phyloP scores from a whole-genome alignment of 768 basidiomycete genomes.

The Chlorophyllum brunneum region DNA sequence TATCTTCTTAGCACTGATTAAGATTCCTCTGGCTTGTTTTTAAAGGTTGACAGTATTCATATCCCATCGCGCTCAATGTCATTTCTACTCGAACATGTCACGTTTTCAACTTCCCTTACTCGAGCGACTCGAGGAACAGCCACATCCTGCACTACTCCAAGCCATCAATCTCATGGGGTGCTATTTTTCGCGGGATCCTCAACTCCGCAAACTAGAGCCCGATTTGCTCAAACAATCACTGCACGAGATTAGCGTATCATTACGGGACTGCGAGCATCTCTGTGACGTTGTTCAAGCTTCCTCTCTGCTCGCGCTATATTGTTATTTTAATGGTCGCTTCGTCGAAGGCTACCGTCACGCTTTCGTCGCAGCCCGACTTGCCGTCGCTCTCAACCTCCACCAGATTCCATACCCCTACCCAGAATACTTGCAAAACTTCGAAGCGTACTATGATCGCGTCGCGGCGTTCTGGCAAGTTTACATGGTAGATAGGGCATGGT shows the following conservation, averaged over 20 bases:
- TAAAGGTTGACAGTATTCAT: slow-evolving; percentile 52
- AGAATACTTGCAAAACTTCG: slow-evolving; percentile 17
- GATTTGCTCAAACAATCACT: slow-evolving; percentile 46
- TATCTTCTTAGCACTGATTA: background rate
- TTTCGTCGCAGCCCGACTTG: slow-evolving; percentile 56
- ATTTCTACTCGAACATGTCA: slow-evolving; percentile 47
- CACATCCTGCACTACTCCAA: slow-evolving; percentile 57
- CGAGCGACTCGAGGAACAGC: slow-evolving; percentile 17
- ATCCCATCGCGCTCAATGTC: slow-evolving; percentile 54
- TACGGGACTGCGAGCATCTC: slow-evolving; percentile 52
- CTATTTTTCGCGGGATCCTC: slow-evolving; percentile 44
- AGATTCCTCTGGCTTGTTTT: background rate
- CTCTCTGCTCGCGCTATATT: slow-evolving; percentile 55
- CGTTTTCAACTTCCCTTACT: slow-evolving; percentile 28
- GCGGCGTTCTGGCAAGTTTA: slow-evolving; percentile 61
- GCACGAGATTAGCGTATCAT: slow-evolving; percentile 46
- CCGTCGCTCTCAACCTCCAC: slow-evolving; percentile 57
- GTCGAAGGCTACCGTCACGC: slow-evolving; percentile 62
- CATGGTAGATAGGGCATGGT: slow-evolving; percentile 59
- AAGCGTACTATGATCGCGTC: slow-evolving; percentile 32
- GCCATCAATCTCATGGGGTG: slow-evolving; percentile 60
- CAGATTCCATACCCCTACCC: slow-evolving; percentile 35
- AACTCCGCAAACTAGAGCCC: slow-evolving; percentile 39
- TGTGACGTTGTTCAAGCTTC: slow-evolving; percentile 59
- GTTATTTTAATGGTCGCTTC: slow-evolving; percentile 50